Percentiles rank a stretch among this genome's conserved stretches.
These are phyloP conservation scores for Stagonosporopsis chrysanthemi DNA, from an alignment of 2,329 filamentous ascomycete species.

Conservation along the genomic window DNA sequence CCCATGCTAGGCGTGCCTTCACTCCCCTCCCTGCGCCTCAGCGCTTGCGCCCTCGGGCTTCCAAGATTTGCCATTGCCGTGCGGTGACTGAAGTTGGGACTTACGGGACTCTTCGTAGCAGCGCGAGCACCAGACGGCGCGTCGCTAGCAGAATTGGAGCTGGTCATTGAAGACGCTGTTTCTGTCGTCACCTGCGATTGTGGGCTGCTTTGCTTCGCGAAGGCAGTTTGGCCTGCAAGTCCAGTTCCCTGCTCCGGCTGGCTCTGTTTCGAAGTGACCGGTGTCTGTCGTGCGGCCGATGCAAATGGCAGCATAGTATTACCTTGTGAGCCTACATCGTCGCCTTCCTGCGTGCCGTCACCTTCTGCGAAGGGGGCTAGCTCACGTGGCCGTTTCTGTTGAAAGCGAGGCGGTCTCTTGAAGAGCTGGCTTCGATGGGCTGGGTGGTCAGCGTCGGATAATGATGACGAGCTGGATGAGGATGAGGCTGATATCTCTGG, in stretches of 20 bases:
- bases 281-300: constrained; percentile 22
- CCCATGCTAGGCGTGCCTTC: constrained; percentile 57
- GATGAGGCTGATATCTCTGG: constrained; percentile 35
- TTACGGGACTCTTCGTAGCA: constrained; percentile 31
- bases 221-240: constrained; percentile 9
- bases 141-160: constrained; percentile 48
- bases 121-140: constrained; percentile 26
- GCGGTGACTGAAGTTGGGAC: constrained; percentile 62
- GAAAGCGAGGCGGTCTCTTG: constrained; percentile 51
- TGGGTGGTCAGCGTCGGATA: constrained; percentile 48
- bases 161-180: constrained; percentile 63
- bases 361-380: constrained; percentile 37
- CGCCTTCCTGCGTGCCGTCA: constrained; percentile 49
- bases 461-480: constrained; percentile 42
- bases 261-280: constrained; percentile 17
- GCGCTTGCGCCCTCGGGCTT: constrained; percentile 54
- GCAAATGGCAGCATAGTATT: constrained; percentile 55
- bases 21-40: constrained; percentile 39
- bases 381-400: constrained; percentile 38
- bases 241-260: constrained; percentile 23
- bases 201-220: constrained; percentile 26
- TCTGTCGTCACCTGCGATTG: constrained; percentile 33
- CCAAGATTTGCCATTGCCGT: constrained; percentile 63
- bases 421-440: constrained; percentile 55
- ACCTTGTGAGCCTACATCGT: constrained; percentile 63